Evolutionary conservation across 2,329 filamentous ascomycete species (phyloP), one percentile per base, ranked within the genome.

Genomic region (Huntiella moniliformis): DNA sequence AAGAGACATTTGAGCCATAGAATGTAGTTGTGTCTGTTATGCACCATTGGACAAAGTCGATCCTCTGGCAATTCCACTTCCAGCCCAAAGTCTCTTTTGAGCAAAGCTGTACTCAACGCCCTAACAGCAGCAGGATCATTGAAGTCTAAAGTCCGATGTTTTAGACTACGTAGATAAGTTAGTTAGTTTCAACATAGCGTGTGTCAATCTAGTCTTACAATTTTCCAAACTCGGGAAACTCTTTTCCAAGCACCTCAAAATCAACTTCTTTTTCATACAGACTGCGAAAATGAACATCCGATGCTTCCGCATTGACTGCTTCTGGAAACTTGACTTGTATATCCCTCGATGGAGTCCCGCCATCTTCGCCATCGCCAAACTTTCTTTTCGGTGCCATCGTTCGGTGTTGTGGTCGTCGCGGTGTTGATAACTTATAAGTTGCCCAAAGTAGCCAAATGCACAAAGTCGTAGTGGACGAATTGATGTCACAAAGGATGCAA

Each of bases 1-100:
- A 96, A 58, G 0, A 98, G 70, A 3, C 71, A 68, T 55, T 93
- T 85, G 1, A 96, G 65, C 86, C 87, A 96, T 6, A 87, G 65
- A 15, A 96, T 74, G 58, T 98, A 98, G 56, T 88, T 91, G 59
- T 92, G 79, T 42, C 86, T 76, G 50, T 73, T 74, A 0, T 71
- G 68, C 1, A 74, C 67, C 71, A 72, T 51, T 8, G 33, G 13
- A 11, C 28, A 16, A 18, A 32, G 22, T 4, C 38, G 38, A 7
- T 28, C 15, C 16, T 18, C 31, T 10, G 31, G 28, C 13, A n/a
- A 11, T 4, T 18, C n/a, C 7, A 22, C 22, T 11, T 38, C 18
- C 5, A 31, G 3, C 4, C 15, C 33, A 28, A 22, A 18, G 5
- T 31, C 12, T 11, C 12, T 42, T 6, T 16, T 32, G 7, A 42